Evolutionary conservation across 1,139 yeast genomes (phyloP).

Genomic region (Candida sp.): DNA sequence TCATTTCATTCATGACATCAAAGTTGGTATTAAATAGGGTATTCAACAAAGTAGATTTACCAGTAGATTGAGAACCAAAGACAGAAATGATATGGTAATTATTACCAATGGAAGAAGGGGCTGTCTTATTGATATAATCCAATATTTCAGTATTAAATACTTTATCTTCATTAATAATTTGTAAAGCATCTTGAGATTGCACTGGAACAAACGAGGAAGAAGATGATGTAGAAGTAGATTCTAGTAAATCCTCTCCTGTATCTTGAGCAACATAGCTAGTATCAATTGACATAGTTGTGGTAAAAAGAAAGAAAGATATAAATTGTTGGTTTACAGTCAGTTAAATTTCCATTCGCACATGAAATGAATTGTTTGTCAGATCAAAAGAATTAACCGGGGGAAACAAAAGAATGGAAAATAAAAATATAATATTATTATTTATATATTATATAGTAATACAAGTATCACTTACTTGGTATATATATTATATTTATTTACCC

Average conservation of each 20-base stretch:
- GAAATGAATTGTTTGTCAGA: no score
- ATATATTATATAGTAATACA: no score
- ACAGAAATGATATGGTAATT: slow-evolving; percentile 91
- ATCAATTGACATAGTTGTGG: neutral
- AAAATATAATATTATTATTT: no score
- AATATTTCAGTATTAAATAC: slow-evolving; percentile 46
- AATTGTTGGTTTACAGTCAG: no score
- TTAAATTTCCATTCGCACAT: no score
- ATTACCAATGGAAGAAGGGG: slow-evolving; percentile 47
- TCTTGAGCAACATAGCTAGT: neutral
- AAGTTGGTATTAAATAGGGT: slow-evolving; percentile 80
- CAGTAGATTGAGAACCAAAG: slow-evolving; percentile 96
- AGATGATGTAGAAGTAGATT: slow-evolving; percentile 17
- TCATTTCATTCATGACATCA: slow-evolving; percentile 88
- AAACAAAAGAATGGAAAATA: no score
- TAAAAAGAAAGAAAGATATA: no score
- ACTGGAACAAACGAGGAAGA: slow-evolving; percentile 44
- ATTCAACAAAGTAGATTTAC: slow-evolving; percentile 89
- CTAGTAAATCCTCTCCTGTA: neutral
- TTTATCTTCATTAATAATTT: slow-evolving; percentile 78
- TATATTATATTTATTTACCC: no score
- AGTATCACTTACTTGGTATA: no score
- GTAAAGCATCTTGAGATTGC: slow-evolving; percentile 51
- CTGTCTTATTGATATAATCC: slow-evolving; percentile 35
- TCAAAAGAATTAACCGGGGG: no score